phyloP scores from a whole-genome alignment of 2,329 filamentous ascomycete species.

The Metarhizium sp. region DNA sequence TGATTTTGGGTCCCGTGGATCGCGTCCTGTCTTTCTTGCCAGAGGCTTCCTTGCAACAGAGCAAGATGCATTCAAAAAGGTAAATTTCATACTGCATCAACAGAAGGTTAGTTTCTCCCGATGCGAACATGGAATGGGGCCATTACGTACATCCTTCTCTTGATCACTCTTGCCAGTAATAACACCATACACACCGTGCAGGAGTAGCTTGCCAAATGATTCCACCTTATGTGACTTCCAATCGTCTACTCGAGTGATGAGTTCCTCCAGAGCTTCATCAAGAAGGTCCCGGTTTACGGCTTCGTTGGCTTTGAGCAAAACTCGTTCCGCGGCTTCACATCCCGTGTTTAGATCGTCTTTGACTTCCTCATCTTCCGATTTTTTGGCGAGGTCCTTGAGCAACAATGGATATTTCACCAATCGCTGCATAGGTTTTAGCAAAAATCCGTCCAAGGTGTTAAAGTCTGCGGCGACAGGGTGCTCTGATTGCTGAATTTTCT shows the following conservation, averaged over 20 bases:
- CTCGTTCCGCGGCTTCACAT: conserved; percentile 71
- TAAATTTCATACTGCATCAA: conserved; percentile 80
- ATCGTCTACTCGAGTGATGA: conserved; percentile 79
- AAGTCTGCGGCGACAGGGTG: conserved; percentile 78
- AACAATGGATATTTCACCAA: conserved; percentile 90
- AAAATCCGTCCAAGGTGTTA: conserved; percentile 80
- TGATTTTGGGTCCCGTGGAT: conserved; percentile 45
- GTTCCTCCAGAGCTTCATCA: conserved; percentile 72
- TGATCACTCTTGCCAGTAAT: conserved; percentile 82
- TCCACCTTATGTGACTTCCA: conserved; percentile 93
- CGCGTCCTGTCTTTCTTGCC: conserved; percentile 60
- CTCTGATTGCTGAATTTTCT: conserved; percentile 69
- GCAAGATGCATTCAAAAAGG: conserved; percentile 86
- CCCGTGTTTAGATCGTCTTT: conserved; percentile 66
- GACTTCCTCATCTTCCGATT: conserved; percentile 63
- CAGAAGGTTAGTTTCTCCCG: conserved; percentile 4
- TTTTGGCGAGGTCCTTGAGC: conserved; percentile 83
- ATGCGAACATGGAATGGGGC: neutral
- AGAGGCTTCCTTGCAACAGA: conserved; percentile 94
- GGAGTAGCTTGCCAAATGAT: conserved; percentile 79
- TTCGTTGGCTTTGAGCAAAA: conserved; percentile 78
- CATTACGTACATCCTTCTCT: conserved; percentile 68
- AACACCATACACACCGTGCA: conserved; percentile 86
- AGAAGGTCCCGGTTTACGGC: conserved; percentile 84
- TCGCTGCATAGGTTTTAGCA: conserved; percentile 94